Percentiles rank a stretch among this genome's conserved stretches.
phyloP scores from a whole-genome alignment of 768 basidiomycete species.

The Lentinula lateritia region DNA sequence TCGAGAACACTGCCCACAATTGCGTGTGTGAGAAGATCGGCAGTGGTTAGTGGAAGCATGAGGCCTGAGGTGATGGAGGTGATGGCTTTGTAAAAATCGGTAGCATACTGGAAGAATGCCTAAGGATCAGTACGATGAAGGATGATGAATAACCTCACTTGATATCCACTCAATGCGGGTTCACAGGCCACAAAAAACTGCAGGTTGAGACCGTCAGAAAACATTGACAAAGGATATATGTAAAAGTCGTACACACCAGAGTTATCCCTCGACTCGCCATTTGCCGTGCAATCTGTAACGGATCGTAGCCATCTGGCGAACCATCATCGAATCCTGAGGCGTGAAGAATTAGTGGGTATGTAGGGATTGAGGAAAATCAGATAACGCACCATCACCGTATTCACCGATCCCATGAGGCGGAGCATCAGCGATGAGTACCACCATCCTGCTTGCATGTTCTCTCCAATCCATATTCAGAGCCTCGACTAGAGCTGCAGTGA shows the following conservation, averaged over 20 bases:
- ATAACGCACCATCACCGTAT: constrained; percentile 80
- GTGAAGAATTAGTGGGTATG: constrained; percentile 8
- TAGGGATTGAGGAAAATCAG: constrained; percentile 2
- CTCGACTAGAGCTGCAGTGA: constrained; percentile 89
- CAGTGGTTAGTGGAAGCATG: constrained; percentile 94
- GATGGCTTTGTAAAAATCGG: constrained; percentile 92
- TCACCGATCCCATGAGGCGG: constrained; percentile 98
- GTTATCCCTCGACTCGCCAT: constrained; percentile 94
- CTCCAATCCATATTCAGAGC: constrained; percentile 91
- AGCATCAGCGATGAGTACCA: constrained; percentile 94
- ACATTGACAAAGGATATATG: too few relatives aligned
- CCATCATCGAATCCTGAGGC: constrained; percentile 82
- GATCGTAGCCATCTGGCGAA: constrained; percentile 92
- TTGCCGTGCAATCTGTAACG: constrained; percentile 74
- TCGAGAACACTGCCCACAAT: constrained; percentile 96
- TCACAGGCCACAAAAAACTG: constrained; percentile 99
- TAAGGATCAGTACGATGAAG: constrained; percentile 10
- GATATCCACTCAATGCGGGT: constrained; percentile 90
- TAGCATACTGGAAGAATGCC: constrained; percentile 59
- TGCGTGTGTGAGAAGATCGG: constrained; percentile 89
- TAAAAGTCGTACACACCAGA: constrained; percentile 46
- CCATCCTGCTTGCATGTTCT: constrained; percentile 84
- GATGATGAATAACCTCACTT: constrained; percentile 39
- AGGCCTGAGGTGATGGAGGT: constrained; percentile 90
- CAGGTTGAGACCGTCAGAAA: constrained; percentile 1